Base-by-base conservation (phyloP, 352 stramenopile genomes). In the Pythium chondricola region DNA sequence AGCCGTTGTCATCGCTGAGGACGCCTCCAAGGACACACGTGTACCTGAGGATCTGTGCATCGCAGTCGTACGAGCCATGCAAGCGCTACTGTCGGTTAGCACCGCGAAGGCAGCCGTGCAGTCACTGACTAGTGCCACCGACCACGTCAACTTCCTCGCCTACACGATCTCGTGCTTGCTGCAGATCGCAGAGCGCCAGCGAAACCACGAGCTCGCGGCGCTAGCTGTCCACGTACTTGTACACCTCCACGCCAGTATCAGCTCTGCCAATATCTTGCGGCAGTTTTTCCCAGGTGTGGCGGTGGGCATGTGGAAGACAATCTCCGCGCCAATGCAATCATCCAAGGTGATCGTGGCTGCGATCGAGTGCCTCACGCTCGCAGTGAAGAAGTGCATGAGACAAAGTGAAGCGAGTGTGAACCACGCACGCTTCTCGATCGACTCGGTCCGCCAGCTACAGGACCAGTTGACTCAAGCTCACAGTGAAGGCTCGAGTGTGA, bases 251-350 rank as follows among this genome's bases (percentile, higher is more conserved):
- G 16, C 30, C 10, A 42, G 29, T 9, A 30, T 61, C 4, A 33
- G 20, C 0, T 2, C n/a, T 32, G 17, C 25, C 21, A 3, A 8
- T 21, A 48, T 67, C 8, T 56, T 89, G 39, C 65, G 75, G 0
- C 74, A 85, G 58, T 85, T 89, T 51, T 76, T 92, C 24, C 81
- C 81, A 6, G 83, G 83, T 18, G 48, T 92, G 38, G 63, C 65
- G 8, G 63, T 75, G 30, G 65, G 73, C 4, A 67, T 91, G 50
- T 91, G 72, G 67, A 82, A 80, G 41, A 61, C 64, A 29, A 60
- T 82, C 1, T 78, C 82, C 24, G 69, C 74, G n/a, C 76, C 78
- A 18, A 66, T 85, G 33, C 74, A 88, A 51, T 46, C 70, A 10
- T 89, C 80, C 1, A 83, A 72, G 22, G 71, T 92, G 24, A 63